Percentiles rank a stretch among this genome's conserved stretches.
phyloP scores from a whole-genome alignment of 2,329 filamentous ascomycete species.

The Aureobasidium pullulans region DNA sequence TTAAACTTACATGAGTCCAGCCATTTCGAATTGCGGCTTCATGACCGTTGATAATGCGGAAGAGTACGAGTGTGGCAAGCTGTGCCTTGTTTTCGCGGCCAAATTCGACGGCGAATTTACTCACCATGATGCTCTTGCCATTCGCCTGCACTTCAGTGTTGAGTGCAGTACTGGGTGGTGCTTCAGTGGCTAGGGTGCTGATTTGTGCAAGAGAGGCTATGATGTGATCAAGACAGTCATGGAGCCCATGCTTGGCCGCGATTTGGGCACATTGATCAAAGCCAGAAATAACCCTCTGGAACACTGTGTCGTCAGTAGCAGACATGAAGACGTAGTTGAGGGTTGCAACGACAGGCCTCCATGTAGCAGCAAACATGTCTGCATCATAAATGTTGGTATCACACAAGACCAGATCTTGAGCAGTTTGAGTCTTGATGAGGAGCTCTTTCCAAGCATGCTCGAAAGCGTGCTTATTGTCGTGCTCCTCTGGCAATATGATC shows the following conservation, averaged over 20 bases:
- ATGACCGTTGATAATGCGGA: slow-evolving; percentile 81
- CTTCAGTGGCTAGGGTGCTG: slow-evolving; percentile 72
- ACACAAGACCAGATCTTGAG: slow-evolving; percentile 67
- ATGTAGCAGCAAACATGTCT: slow-evolving; percentile 94
- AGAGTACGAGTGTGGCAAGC: slow-evolving; percentile 88
- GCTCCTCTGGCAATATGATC: slow-evolving; percentile 94
- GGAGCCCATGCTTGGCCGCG: slow-evolving; percentile 73
- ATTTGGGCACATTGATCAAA: slow-evolving; percentile 96
- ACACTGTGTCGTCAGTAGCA: slow-evolving; percentile 92
- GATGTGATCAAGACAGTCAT: slow-evolving; percentile 85
- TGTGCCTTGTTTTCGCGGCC: slow-evolving; percentile 91
- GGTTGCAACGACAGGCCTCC: slow-evolving; percentile 90
- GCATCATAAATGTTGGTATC: slow-evolving; percentile 93
- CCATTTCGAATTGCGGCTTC: slow-evolving; percentile 68
- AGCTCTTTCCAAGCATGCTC: slow-evolving; percentile 97
- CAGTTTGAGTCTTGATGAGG: slow-evolving; percentile 71
- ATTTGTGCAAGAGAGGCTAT: slow-evolving; percentile 85
- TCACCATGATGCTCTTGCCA: slow-evolving; percentile 95
- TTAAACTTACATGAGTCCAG: slow-evolving; percentile 64
- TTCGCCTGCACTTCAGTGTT: slow-evolving; percentile 95
- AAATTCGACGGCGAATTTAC: slow-evolving; percentile 91
- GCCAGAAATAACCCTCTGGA: slow-evolving; percentile 83
- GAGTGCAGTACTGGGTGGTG: slow-evolving; percentile 71
- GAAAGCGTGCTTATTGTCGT: slow-evolving; percentile 93
- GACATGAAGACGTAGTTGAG: slow-evolving; percentile 99